A percentile compares a stretch with the other conserved stretches of the same genome.
These are phyloP conservation scores for Eimeria sp. DNA, from an alignment of 169 alveolate species.

Conservation along the genomic window DNA sequence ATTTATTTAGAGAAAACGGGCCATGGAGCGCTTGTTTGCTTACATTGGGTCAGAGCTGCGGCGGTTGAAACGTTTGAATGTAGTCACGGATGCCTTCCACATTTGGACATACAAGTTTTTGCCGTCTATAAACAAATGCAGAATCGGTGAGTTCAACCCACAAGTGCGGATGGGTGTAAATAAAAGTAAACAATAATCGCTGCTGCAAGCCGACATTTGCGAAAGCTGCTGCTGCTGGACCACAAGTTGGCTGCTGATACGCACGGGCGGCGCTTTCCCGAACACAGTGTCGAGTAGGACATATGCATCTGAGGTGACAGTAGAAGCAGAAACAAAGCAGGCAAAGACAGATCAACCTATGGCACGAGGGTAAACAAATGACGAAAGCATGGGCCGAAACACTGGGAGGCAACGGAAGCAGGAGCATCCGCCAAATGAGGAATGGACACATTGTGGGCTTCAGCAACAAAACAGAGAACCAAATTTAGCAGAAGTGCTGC, in stretches of 20 bases:
- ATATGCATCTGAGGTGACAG: neutral
- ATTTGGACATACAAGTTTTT: conserved; percentile 61
- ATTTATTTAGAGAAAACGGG: conserved; percentile 34
- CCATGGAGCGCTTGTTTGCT: conserved; percentile 55
- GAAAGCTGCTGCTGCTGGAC: neutral
- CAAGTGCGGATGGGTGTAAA: neutral
- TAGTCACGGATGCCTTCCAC: conserved; percentile 79
- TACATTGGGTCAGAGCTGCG: conserved; percentile 57
- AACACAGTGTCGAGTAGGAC: neutral
- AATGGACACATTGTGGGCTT: neutral
- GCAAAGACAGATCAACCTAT: neutral
- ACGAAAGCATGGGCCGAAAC: neutral
- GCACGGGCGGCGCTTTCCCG: neutral
- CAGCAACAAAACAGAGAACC: neutral
- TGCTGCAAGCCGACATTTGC: neutral
- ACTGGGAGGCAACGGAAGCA: neutral
- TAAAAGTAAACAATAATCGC: neutral
- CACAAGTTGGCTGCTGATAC: neutral
- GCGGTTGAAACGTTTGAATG: conserved; percentile 72
- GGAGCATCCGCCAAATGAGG: neutral
- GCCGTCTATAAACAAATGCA: conserved; percentile 76
- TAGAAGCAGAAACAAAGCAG: neutral
- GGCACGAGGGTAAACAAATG: neutral
- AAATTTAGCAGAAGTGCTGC: neutral
- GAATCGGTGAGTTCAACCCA: conserved; percentile 60